Conservation (phyloP, 345 rosid species). For the Salix dunnii region DNA sequence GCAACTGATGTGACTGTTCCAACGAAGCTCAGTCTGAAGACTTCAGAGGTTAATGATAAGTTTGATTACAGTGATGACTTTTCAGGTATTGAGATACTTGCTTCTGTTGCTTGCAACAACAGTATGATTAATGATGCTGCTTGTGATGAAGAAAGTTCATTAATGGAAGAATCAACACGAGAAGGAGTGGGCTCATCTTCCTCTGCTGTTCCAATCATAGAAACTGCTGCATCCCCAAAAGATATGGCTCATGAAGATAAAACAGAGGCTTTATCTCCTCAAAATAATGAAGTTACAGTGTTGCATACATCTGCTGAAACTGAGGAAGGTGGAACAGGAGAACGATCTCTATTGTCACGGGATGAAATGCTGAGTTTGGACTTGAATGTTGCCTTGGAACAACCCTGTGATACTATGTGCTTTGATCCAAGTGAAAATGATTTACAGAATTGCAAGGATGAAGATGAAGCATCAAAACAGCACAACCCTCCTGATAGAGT, state of each 20-base stretch:
- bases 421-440: constrained; percentile 17
- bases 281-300: constrained; percentile 10
- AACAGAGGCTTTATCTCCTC: constrained; percentile 22
- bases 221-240: constrained; percentile 11
- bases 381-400: constrained; percentile 53
- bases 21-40: constrained; percentile 9
- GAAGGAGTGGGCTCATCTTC: constrained; percentile 16
- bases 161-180: constrained; percentile 12
- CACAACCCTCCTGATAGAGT: background rate
- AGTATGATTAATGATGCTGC: constrained; percentile 26
- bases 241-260: constrained; percentile 19
- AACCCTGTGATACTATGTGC: constrained; percentile 29
- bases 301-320: constrained; percentile 12
- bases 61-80: constrained; percentile 37
- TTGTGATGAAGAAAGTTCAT: constrained; percentile 9
- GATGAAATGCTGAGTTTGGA: constrained; percentile 42
- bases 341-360: constrained; percentile 15
- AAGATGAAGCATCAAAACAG: background rate
- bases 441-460: constrained; percentile 2
- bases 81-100: constrained; percentile 61
- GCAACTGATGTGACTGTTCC: constrained; percentile 4
- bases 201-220: background rate
- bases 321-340: constrained; percentile 1
- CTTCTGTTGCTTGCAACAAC: constrained; percentile 48
- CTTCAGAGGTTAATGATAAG: constrained; percentile 8